phyloP scores from a whole-genome alignment of 83 land plant genomes.

The Diphasiastrum complanatum region DNA sequence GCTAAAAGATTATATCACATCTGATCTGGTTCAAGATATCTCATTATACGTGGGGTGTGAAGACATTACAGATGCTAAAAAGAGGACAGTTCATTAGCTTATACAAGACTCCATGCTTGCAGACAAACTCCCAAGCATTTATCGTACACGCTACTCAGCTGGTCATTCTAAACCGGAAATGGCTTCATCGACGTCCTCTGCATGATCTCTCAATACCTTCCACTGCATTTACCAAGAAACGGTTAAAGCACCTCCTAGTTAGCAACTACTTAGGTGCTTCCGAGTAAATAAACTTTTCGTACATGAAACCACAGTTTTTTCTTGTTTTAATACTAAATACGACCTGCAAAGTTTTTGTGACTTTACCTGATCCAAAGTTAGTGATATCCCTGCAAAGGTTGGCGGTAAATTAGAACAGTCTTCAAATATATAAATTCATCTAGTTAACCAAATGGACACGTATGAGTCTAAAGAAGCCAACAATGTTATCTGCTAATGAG shows the following conservation, averaged over 20 bases:
- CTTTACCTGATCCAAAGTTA: slow-evolving; percentile 11
- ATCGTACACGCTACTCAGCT: no score
- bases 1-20: no score
- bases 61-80: no score
- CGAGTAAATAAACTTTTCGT: neutral
- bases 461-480: neutral
- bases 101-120: no score
- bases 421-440: neutral
- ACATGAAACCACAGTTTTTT: neutral
- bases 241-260: neutral
- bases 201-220: slow-evolving; percentile 6
- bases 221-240: slow-evolving; percentile 4
- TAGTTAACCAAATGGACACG: neutral
- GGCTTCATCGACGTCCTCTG: slow-evolving; percentile 5
- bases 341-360: no score
- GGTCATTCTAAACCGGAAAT: no score
- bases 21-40: no score
- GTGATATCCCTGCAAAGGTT: slow-evolving; percentile 1
- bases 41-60: no score
- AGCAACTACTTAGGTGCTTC: neutral
- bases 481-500: neutral
- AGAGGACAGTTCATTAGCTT: no score
- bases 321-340: no score
- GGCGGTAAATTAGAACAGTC: neutral
- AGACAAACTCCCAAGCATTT: no score